phyloP scores from a whole-genome alignment of 495 filamentous ascomycete genomes.

The Collariella sp. region DNA sequence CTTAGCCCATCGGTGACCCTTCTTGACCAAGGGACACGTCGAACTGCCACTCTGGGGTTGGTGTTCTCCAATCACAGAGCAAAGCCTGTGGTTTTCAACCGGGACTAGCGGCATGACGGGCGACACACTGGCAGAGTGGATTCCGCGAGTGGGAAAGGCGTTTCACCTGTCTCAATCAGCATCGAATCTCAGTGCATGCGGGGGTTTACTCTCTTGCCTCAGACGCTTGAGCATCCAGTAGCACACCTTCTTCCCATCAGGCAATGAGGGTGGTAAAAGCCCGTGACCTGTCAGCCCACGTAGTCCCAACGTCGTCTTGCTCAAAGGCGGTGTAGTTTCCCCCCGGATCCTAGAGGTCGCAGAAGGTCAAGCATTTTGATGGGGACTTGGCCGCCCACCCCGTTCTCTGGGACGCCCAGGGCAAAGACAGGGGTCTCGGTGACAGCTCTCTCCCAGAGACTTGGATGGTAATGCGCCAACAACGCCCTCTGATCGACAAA shows the following conservation, averaged over 20 bases:
- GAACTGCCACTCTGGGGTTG: slow-evolving; percentile 7
- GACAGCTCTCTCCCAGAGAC: slow-evolving; percentile 12
- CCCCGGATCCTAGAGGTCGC: background rate
- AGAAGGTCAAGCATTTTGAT: slow-evolving; percentile 8
- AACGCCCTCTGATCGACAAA: slow-evolving; percentile 29
- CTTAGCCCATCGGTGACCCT: slow-evolving; percentile 11
- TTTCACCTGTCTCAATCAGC: slow-evolving; percentile 13
- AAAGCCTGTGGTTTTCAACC: slow-evolving; percentile 15
- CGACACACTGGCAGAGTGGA: slow-evolving; percentile 10
- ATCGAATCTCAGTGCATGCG: slow-evolving; percentile 3
- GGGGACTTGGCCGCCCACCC: slow-evolving; percentile 11
- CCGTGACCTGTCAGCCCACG: slow-evolving; percentile 8
- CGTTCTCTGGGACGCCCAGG: slow-evolving; percentile 13
- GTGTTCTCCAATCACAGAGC: slow-evolving; percentile 21
- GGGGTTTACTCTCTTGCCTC: slow-evolving; percentile 9
- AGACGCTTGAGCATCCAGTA: background rate
- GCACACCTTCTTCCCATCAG: slow-evolving; percentile 6
- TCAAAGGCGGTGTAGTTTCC: slow-evolving; percentile 17
- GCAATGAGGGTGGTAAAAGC: background rate
- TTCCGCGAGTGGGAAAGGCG: slow-evolving; percentile 1
- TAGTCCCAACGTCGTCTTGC: slow-evolving; percentile 12
- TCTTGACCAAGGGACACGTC: slow-evolving; percentile 18
- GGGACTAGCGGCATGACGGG: slow-evolving; percentile 16
- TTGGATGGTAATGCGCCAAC: slow-evolving; percentile 19
- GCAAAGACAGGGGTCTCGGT: slow-evolving; percentile 15